phyloP scores from a whole-genome alignment of 2,329 filamentous ascomycete species.

The Aspergillus novofumigatus region DNA sequence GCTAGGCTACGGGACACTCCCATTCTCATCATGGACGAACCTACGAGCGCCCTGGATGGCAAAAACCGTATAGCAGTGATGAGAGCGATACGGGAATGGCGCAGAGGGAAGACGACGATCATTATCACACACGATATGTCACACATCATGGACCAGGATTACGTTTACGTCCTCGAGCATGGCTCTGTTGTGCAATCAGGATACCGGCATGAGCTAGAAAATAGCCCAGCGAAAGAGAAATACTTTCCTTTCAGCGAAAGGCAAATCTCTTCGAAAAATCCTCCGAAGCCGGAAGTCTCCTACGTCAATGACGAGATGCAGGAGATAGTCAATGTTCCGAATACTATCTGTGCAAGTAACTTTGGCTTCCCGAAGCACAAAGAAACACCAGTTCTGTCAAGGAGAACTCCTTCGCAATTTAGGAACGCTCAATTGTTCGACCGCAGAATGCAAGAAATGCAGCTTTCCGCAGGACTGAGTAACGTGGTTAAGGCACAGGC shows the following conservation, averaged over 20 bases:
- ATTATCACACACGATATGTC: conserved; percentile 87
- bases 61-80: conserved; percentile 64
- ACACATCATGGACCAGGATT: conserved; percentile 69
- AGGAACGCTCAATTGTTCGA: background rate
- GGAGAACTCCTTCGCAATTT: background rate
- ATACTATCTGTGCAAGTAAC: background rate
- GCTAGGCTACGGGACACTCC: conserved; percentile 72
- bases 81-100: conserved; percentile 71
- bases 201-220: conserved; percentile 52
- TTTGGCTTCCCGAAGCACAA: background rate
- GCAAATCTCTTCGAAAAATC: background rate
- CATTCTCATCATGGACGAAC: conserved; percentile 81
- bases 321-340: background rate
- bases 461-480: background rate
- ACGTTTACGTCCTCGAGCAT: conserved; percentile 72
- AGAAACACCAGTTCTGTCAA: background rate
- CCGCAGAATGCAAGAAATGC: background rate
- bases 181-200: conserved; percentile 68
- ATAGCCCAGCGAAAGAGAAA: conserved; percentile 24
- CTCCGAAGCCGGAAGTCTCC: background rate
- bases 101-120: conserved; percentile 77
- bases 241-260: conserved; percentile 13
- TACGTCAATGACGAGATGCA: background rate
- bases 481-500: background rate
- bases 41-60: conserved; percentile 81